These are phyloP conservation scores for Carpinus fangiana DNA, from an alignment of 306 rosid species.

Conservation along the genomic window DNA sequence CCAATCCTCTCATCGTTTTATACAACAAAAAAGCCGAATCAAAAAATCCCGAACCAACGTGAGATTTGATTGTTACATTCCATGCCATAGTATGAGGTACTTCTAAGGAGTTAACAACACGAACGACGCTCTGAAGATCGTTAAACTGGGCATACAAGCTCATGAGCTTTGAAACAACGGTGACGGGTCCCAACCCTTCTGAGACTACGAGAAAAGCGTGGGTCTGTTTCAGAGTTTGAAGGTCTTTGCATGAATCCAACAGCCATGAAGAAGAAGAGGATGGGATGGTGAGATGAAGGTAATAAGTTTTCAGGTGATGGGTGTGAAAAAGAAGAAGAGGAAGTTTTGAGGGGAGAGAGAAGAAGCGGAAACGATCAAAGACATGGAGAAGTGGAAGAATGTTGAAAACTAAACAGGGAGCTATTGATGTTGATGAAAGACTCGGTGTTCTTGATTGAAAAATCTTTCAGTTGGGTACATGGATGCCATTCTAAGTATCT, in stretches of 20 bases:
- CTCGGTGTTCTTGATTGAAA: too few species aligned
- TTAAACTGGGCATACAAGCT: slow-evolving; percentile 34
- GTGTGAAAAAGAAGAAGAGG: slow-evolving; percentile 41
- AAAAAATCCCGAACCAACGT: slow-evolving; percentile 37
- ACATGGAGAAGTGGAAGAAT: slow-evolving; percentile 34
- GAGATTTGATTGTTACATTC: slow-evolving; percentile 47
- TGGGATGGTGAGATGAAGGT: slow-evolving; percentile 5
- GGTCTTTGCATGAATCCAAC: slow-evolving; percentile 33
- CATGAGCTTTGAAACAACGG: slow-evolving; percentile 25
- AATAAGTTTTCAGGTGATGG: slow-evolving; percentile 44
- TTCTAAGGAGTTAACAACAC: slow-evolving; percentile 24
- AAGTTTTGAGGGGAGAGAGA: slow-evolving; percentile 7
- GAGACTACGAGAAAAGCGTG: slow-evolving; percentile 44
- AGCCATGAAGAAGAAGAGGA: neutral
- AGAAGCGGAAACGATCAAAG: slow-evolving; percentile 19
- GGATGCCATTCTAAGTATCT: too few species aligned
- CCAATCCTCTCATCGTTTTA: slow-evolving; percentile 43
- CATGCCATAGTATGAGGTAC: slow-evolving; percentile 35
- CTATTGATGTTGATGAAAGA: too few species aligned
- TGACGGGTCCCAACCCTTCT: slow-evolving; percentile 13
- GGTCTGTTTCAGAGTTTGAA: slow-evolving; percentile 26
- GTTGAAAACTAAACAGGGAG: too few species aligned
- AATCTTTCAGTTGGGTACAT: too few species aligned
- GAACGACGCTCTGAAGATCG: slow-evolving; percentile 34
- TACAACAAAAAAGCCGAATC: slow-evolving; percentile 37